These are phyloP conservation scores for Aschersonia sp. DNA, from an alignment of 2,329 filamentous ascomycete species.

Conservation along the genomic window DNA sequence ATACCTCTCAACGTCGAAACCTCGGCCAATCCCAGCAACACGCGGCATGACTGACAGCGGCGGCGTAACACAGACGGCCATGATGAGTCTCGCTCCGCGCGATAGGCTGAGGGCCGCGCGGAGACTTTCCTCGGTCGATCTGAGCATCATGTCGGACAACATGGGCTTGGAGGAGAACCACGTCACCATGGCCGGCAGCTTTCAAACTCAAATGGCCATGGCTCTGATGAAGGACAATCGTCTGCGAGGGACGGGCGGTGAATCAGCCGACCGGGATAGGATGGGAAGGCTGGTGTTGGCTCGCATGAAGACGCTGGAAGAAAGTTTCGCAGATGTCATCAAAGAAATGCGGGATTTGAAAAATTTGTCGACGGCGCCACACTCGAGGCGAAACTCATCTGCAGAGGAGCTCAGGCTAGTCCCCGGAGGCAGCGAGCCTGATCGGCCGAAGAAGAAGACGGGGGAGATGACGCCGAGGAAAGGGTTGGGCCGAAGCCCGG, in stretches of 20 bases:
- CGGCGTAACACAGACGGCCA: constrained; percentile 24
- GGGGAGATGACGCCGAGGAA: constrained; percentile 13
- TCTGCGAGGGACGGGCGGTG: constrained; percentile 28
- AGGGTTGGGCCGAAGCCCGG: constrained; percentile 15
- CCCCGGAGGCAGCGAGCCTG: constrained; percentile 18
- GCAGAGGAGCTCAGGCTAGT: constrained; percentile 21
- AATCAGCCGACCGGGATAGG: constrained; percentile 40
- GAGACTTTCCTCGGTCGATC: constrained; percentile 49
- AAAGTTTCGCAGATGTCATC: constrained; percentile 78
- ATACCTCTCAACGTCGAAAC: constrained; percentile 30
- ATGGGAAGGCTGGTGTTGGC: constrained; percentile 73
- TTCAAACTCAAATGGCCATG: constrained; percentile 68
- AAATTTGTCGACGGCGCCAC: constrained; percentile 28
- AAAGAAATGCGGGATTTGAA: constrained; percentile 59
- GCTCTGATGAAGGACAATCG: constrained; percentile 45
- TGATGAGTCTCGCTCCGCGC: constrained; percentile 35
- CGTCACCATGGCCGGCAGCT: constrained; percentile 55
- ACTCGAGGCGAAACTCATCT: constrained; percentile 37
- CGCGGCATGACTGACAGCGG: constrained; percentile 19
- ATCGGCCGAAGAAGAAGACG: constrained; percentile 13
- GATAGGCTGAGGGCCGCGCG: constrained; percentile 22
- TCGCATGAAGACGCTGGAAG: constrained; percentile 84
- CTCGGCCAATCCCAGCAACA: constrained; percentile 41
- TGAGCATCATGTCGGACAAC: constrained; percentile 62
- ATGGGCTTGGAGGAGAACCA: constrained; percentile 43